These are phyloP conservation scores for Capsaspora owczarzaki DNA, from an alignment of 78 protist genomes.

Conservation along the genomic window DNA sequence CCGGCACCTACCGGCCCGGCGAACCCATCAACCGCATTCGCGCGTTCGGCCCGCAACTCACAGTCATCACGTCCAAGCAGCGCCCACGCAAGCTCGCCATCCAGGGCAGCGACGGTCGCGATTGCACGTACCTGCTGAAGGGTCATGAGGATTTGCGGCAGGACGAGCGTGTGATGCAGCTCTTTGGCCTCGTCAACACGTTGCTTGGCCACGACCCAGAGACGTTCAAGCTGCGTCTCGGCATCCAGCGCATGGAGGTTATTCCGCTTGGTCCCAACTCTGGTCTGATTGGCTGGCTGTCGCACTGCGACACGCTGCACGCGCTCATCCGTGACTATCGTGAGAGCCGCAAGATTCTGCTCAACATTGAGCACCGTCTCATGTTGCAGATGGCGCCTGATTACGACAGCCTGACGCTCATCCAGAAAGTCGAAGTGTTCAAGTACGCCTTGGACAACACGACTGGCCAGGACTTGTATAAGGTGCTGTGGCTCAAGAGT, in stretches of 20 bases:
- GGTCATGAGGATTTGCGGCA: slow-evolving; percentile 96
- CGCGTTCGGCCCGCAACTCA: slow-evolving; percentile 64
- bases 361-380: slow-evolving; percentile 73
- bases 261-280: slow-evolving; percentile 79
- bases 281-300: slow-evolving; percentile 80
- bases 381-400: slow-evolving; percentile 89
- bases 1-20: slow-evolving; percentile 72
- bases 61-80: slow-evolving; percentile 94
- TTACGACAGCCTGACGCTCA: slow-evolving; percentile 79
- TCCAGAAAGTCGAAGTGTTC: slow-evolving; percentile 93
- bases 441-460: slow-evolving; percentile 76
- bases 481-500: slow-evolving; percentile 84
- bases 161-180: slow-evolving; percentile 94
- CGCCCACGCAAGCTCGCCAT: slow-evolving; percentile 90
- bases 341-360: slow-evolving; percentile 56
- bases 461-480: slow-evolving; percentile 85
- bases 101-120: slow-evolving; percentile 75
- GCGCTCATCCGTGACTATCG: slow-evolving; percentile 47
- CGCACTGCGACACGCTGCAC: slow-evolving; percentile 61
- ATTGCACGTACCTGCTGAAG: slow-evolving; percentile 83
- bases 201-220: slow-evolving; percentile 65
- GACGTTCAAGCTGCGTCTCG: slow-evolving; percentile 34
- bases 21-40: slow-evolving; percentile 66
- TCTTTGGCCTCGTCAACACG: slow-evolving; percentile 96
- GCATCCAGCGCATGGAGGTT: slow-evolving; percentile 43